Evolutionary conservation across 345 rosid genomes (phyloP).

Genomic region (Gossypium turneri): DNA sequence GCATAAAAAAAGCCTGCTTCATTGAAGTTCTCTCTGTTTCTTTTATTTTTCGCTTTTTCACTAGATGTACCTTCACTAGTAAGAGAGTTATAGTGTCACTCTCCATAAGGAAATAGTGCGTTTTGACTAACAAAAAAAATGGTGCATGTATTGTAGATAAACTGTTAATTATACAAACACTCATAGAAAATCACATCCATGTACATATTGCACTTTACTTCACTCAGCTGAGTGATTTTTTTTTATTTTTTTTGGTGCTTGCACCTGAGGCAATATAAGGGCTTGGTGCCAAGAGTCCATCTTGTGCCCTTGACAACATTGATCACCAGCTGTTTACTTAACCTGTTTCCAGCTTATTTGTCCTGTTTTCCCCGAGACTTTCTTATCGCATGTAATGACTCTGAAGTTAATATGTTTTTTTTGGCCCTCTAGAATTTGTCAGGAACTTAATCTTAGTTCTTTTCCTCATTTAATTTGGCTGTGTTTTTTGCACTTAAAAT

Average conservation of each 20-base stretch:
- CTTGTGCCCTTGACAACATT: background rate
- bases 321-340: constrained; percentile 5
- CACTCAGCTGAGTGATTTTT: background rate
- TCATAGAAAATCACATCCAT: background rate
- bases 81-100: background rate
- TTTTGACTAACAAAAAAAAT: background rate
- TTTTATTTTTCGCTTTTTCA: background rate
- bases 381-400: background rate
- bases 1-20: background rate
- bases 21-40: background rate
- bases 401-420: background rate
- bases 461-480: background rate
- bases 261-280: background rate
- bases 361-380: background rate
- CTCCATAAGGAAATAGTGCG: background rate
- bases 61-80: background rate
- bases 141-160: background rate
- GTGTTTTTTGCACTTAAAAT: background rate
- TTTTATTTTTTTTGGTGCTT: background rate
- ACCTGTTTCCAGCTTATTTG: constrained; percentile 1
- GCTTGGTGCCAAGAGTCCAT: too few relatives aligned
- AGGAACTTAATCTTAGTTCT: background rate
- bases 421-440: background rate
- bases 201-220: background rate
- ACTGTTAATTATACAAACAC: background rate